phyloP scores from a whole-genome alignment of 2,329 filamentous ascomycete species.

The Grosmannia huntii region DNA sequence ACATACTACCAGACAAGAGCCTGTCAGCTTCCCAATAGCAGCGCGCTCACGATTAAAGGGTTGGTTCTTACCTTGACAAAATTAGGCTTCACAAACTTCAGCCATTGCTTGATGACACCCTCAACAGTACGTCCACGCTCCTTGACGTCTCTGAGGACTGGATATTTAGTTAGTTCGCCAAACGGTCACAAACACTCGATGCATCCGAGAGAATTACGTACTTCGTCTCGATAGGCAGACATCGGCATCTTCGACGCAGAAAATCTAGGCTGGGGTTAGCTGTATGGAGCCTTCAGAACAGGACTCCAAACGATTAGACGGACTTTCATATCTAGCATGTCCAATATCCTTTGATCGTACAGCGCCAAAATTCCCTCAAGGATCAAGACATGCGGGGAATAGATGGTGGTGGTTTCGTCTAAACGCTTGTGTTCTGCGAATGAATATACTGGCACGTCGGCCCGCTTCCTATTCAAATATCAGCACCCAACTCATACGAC shows the following conservation, averaged over 20 bases:
- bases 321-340: constrained; percentile 83
- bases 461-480: constrained; percentile 50
- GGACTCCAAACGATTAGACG: constrained; percentile 5
- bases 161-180: constrained; percentile 4
- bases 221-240: constrained; percentile 81
- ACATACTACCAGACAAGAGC: constrained; percentile 46
- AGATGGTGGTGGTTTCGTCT: constrained; percentile 71
- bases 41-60: neutral
- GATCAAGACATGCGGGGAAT: constrained; percentile 91
- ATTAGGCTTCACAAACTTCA: constrained; percentile 89
- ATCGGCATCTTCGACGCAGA: constrained; percentile 91
- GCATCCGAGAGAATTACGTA: constrained; percentile 28
- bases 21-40: neutral
- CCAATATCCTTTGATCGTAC: constrained; percentile 73
- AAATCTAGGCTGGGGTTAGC: constrained; percentile 49
- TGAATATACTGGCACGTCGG: constrained; percentile 89
- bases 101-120: constrained; percentile 98
- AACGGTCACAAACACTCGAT: neutral
- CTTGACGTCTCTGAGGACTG: constrained; percentile 75
- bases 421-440: constrained; percentile 82
- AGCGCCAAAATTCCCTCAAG: constrained; percentile 93
- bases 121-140: constrained; percentile 86
- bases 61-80: constrained; percentile 53
- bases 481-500: neutral
- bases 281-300: neutral